A percentile compares a stretch with the other conserved stretches of the same genome.
phyloP scores from a whole-genome alignment of 108 stramenopile species.

The Epipyxis sp. region DNA sequence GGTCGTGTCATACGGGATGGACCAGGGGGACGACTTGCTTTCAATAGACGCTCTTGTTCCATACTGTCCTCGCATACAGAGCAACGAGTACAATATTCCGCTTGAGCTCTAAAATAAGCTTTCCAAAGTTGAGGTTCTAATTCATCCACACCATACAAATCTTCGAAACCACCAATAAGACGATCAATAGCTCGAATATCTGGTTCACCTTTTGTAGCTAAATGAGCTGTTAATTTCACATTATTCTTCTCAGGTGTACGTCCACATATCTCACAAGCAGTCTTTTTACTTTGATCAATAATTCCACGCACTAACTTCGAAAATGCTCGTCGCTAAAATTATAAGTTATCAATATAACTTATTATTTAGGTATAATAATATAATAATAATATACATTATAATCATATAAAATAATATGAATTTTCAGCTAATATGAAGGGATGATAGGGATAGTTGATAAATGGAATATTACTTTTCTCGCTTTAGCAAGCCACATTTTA shows the following conservation, averaged over 20 bases:
- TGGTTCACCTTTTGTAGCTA: slow-evolving; percentile 56
- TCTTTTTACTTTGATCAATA: slow-evolving; percentile 61
- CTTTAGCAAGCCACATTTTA: slow-evolving; percentile 69
- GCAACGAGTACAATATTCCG: slow-evolving; percentile 67
- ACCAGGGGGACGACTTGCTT: slow-evolving; percentile 51
- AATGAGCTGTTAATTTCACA: slow-evolving; percentile 46
- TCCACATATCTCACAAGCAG: slow-evolving; percentile 57
- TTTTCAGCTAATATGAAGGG: too few species aligned
- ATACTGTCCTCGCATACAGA: slow-evolving; percentile 59
- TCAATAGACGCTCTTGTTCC: slow-evolving; percentile 58
- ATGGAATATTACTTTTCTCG: too few species aligned
- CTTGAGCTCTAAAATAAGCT: slow-evolving; percentile 72
- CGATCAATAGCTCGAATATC: slow-evolving; percentile 67
- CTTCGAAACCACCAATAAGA: slow-evolving; percentile 66
- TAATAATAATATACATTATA: too few species aligned
- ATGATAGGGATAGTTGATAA: too few species aligned
- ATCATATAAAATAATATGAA: too few species aligned
- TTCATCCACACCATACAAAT: slow-evolving; percentile 59
- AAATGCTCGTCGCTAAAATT: slow-evolving; percentile 66
- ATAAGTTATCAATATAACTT: too few species aligned
- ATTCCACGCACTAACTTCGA: slow-evolving; percentile 57
- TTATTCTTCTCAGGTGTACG: slow-evolving; percentile 47
- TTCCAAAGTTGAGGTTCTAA: slow-evolving; percentile 69
- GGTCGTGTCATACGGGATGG: slow-evolving; percentile 60
- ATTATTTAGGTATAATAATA: too few species aligned